A percentile compares a stretch with the other conserved stretches of the same genome.
phyloP scores from a whole-genome alignment of 495 filamentous ascomycete species.

The Aspergillus carlsbadensis region DNA sequence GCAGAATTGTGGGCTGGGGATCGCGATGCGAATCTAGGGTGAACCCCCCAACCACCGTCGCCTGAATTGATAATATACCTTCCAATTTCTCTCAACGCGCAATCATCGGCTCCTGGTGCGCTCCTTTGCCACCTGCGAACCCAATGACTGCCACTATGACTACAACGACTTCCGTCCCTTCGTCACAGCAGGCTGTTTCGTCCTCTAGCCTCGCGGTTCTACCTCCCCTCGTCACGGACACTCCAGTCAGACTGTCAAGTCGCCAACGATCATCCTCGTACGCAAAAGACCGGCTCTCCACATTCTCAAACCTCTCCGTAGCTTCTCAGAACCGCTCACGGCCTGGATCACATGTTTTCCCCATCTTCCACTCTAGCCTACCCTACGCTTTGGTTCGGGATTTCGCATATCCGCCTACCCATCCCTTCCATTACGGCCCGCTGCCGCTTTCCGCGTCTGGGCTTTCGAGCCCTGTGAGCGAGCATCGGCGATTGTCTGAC shows the following conservation, averaged over 20 bases:
- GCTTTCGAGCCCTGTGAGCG: constrained; percentile 82
- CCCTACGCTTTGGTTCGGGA: constrained; percentile 88
- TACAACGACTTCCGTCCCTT: constrained; percentile 58
- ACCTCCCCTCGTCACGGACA: constrained; percentile 40
- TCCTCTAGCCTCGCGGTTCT: constrained; percentile 42
- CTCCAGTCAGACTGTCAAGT: constrained; percentile 37
- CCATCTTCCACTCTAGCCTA: constrained; percentile 84
- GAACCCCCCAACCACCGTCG: constrained; percentile 25
- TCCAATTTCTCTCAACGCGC: constrained; percentile 14
- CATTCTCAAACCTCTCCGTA: constrained; percentile 60
- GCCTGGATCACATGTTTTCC: constrained; percentile 73
- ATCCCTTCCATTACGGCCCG: constrained; percentile 93
- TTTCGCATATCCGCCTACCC: constrained; percentile 82
- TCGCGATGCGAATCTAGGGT: constrained; percentile 46
- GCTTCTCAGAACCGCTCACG: constrained; percentile 60
- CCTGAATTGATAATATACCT: constrained; percentile 19
- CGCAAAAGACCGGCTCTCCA: constrained; percentile 73
- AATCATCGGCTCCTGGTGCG: constrained; percentile 2
- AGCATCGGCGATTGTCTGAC: constrained; percentile 76
- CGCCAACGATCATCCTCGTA: constrained; percentile 67
- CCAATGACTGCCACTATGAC: constrained; percentile 55
- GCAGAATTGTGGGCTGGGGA: constrained; percentile 24
- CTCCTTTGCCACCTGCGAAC: not conserved
- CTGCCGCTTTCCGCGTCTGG: constrained; percentile 72
- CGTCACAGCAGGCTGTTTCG: constrained; percentile 35